phyloP scores from a whole-genome alignment of 129 eudicot genomes.

The Tanacetum coccineum region DNA sequence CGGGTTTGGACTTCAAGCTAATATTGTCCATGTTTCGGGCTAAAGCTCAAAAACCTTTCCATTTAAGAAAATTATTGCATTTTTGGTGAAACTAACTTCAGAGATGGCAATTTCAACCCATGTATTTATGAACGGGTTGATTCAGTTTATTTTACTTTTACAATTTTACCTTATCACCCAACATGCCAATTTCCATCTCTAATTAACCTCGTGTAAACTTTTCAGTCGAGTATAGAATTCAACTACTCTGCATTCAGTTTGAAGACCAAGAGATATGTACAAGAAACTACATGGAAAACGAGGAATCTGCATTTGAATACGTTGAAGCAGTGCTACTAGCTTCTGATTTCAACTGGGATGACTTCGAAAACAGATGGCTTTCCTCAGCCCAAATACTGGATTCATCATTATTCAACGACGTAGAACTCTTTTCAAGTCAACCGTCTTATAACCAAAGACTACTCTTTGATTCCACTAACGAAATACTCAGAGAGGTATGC shows the following conservation, averaged over 20 bases:
- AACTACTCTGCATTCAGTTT: conserved; percentile 68
- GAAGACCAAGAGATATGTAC: conserved; percentile 50
- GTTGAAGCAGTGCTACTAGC: conserved; percentile 79
- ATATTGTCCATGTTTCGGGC: too few species aligned
- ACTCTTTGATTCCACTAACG: conserved; percentile 78
- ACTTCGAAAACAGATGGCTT: conserved; percentile 70
- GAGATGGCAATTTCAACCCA: neutral
- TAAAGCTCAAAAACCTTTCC: neutral
- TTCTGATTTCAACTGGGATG: conserved; percentile 89
- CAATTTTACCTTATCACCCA: neutral
- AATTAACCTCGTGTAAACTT: conserved; percentile 8
- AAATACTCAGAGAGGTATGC: conserved; percentile 59
- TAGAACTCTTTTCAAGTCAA: conserved; percentile 65
- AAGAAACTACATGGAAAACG: conserved; percentile 45
- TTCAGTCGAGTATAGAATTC: conserved; percentile 46
- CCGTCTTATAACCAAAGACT: conserved; percentile 64
- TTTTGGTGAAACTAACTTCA: neutral
- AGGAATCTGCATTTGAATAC: conserved; percentile 80
- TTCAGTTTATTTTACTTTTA: neutral
- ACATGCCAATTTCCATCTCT: neutral
- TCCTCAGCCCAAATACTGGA: conserved; percentile 59
- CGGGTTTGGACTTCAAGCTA: too few species aligned
- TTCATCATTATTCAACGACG: conserved; percentile 72
- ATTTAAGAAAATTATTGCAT: neutral
- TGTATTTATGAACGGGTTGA: neutral